Evolutionary conservation across 1,284 basidiomycete species (phyloP).

Genomic region (Schizophyllum amplum): DNA sequence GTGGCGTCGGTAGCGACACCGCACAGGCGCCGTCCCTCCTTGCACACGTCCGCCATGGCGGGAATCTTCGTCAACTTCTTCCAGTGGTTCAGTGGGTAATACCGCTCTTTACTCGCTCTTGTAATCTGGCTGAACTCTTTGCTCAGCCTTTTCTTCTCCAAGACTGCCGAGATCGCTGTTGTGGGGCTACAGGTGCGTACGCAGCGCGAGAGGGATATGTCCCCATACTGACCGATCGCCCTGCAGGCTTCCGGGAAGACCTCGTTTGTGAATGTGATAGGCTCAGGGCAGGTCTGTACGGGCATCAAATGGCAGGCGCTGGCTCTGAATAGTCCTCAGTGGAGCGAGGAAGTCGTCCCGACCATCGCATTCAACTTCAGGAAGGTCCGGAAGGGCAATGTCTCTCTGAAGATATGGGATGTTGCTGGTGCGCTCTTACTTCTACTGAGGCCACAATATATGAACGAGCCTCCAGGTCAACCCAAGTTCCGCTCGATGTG

Average conservation of each 20-base stretch:
- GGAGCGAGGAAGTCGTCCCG: slow-evolving; percentile 91
- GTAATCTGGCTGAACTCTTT: neutral
- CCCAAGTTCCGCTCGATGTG: slow-evolving; percentile 90
- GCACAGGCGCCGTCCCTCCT: no score
- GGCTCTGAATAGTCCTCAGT: slow-evolving; percentile 32
- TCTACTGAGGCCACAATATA: slow-evolving; percentile 2
- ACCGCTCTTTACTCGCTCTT: neutral
- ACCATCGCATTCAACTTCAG: slow-evolving; percentile 90
- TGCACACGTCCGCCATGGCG: slow-evolving; percentile 33
- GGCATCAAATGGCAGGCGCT: neutral
- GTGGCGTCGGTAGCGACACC: neutral
- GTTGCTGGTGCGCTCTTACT: slow-evolving; percentile 56
- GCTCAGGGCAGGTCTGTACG: slow-evolving; percentile 63
- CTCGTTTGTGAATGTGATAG: slow-evolving; percentile 87
- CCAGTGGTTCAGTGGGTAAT: slow-evolving; percentile 59
- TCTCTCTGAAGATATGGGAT: slow-evolving; percentile 93
- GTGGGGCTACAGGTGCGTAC: slow-evolving; percentile 80
- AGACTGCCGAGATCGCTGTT: slow-evolving; percentile 86
- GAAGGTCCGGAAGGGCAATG: slow-evolving; percentile 81
- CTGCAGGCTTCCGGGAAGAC: slow-evolving; percentile 92
- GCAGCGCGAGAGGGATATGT: slow-evolving; percentile 5
- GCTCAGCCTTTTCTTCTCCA: slow-evolving; percentile 76
- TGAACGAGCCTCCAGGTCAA: slow-evolving; percentile 53
- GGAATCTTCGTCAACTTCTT: slow-evolving; percentile 61
- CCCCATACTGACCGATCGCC: slow-evolving; percentile 3